phyloP scores from a whole-genome alignment of 2,329 filamentous ascomycete genomes.

The Eutypella sp. region DNA sequence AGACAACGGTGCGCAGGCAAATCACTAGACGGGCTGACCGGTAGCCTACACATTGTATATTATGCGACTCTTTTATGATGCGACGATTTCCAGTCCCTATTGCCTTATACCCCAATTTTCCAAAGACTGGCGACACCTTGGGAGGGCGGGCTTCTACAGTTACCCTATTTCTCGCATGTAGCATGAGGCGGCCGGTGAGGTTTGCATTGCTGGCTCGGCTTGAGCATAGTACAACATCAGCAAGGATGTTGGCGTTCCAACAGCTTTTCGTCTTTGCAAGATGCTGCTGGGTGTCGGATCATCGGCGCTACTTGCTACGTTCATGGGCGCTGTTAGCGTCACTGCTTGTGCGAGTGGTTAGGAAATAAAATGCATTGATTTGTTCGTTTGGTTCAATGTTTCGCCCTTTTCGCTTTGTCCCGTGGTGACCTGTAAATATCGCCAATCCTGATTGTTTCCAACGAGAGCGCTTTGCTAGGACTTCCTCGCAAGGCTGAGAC shows the following conservation, averaged over 20 bases:
- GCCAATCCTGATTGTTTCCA: no score
- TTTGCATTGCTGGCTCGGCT: background rate
- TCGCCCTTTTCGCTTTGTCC: no score
- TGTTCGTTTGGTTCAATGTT: no score
- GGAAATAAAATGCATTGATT: background rate
- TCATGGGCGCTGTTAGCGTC: background rate
- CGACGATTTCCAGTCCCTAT: background rate
- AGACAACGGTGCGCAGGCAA: slow-evolving; percentile 2
- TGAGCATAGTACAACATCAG: no score
- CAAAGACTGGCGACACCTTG: background rate
- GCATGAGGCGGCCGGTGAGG: background rate
- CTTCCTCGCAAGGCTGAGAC: no score
- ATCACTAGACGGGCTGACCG: background rate
- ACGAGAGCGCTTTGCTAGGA: no score
- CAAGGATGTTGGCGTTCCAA: background rate
- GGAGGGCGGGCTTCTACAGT: background rate
- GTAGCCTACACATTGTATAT: background rate
- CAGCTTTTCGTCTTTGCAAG: background rate
- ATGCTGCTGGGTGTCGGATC: background rate
- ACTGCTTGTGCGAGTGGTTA: background rate
- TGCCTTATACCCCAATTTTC: background rate
- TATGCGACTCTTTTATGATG: slow-evolving; percentile 1
- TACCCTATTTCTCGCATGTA: background rate
- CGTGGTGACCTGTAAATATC: no score
- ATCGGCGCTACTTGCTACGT: background rate